These are phyloP conservation scores for Penicillium crystallinum DNA, from an alignment of 495 filamentous ascomycete species.

Conservation along the genomic window DNA sequence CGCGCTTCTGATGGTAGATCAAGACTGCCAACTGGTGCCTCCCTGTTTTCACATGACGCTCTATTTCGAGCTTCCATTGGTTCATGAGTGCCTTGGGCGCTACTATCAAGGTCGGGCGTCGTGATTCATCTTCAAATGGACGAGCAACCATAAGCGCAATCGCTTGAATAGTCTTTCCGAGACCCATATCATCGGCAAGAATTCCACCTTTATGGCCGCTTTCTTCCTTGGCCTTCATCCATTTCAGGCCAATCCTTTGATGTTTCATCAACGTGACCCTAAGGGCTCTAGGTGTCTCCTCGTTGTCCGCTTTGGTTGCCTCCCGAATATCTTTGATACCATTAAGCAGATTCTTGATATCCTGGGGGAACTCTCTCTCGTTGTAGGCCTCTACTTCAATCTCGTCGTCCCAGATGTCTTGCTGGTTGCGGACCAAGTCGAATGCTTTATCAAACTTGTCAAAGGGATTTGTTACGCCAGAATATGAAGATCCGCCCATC, in stretches of 20 bases:
- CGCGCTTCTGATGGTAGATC: slow-evolving; percentile 59
- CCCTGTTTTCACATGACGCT: slow-evolving; percentile 59
- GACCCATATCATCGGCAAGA: slow-evolving; percentile 88
- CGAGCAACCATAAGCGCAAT: slow-evolving; percentile 77
- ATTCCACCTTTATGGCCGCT: slow-evolving; percentile 76
- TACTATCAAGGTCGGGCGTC: slow-evolving; percentile 82
- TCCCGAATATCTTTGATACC: slow-evolving; percentile 74
- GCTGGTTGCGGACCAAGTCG: slow-evolving; percentile 16
- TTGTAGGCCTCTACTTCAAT: slow-evolving; percentile 19
- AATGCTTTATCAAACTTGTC: slow-evolving; percentile 4
- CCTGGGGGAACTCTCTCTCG: slow-evolving; percentile 38
- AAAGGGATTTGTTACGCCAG: not conserved
- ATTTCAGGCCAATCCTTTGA: slow-evolving; percentile 75
- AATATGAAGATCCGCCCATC: not conserved
- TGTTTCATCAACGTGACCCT: slow-evolving; percentile 70
- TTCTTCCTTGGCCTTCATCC: slow-evolving; percentile 80
- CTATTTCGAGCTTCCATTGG: slow-evolving; percentile 87
- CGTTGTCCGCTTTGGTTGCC: slow-evolving; percentile 56
- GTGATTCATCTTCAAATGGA: slow-evolving; percentile 53
- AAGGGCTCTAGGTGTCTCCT: slow-evolving; percentile 70
- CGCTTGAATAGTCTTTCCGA: slow-evolving; percentile 91
- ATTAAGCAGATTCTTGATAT: slow-evolving; percentile 62
- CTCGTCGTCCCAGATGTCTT: slow-evolving; percentile 13
- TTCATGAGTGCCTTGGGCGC: slow-evolving; percentile 80
- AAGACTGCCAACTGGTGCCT: slow-evolving; percentile 56